Percentiles rank a stretch among this genome's conserved stretches.
phyloP scores from a whole-genome alignment of 2,329 filamentous ascomycete genomes.

The Metarhizium anisopliae region DNA sequence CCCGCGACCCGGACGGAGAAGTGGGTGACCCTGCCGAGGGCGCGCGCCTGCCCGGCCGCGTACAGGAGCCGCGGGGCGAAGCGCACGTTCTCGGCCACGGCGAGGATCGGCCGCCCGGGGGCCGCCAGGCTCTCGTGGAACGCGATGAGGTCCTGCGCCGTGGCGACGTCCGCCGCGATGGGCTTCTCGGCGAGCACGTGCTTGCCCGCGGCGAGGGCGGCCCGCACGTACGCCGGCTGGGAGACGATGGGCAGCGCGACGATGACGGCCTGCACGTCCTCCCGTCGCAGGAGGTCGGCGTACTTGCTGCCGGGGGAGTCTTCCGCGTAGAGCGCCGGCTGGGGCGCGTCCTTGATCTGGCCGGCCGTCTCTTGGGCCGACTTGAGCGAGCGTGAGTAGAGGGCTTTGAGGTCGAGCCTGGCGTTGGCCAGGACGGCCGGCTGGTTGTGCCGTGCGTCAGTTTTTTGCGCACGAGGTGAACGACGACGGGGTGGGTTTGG shows the following conservation, averaged over 20 bases:
- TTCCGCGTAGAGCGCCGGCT: conserved; percentile 47
- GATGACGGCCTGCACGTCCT: conserved; percentile 47
- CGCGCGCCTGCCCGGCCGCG: conserved; percentile 33
- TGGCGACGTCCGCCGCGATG: conserved; percentile 48
- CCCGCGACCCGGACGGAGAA: conserved; percentile 35
- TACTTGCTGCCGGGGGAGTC: conserved; percentile 38
- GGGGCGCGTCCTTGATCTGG: conserved; percentile 20
- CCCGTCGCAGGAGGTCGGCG: conserved; percentile 41
- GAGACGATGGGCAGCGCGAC: conserved; percentile 53
- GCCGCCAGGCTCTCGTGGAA: conserved; percentile 14
- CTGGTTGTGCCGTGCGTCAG: background rate
- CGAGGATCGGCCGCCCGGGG: conserved; percentile 30
- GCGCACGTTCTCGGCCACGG: conserved; percentile 65
- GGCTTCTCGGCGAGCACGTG: conserved; percentile 65
- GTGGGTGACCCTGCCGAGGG: conserved; percentile 19
- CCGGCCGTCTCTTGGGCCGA: conserved; percentile 41
- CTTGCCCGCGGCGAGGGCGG: conserved; percentile 55
- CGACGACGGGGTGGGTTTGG: too few species aligned
- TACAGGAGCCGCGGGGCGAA: conserved; percentile 48
- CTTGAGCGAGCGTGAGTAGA: conserved; percentile 54
- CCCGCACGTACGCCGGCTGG: conserved; percentile 50
- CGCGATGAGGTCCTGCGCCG: conserved; percentile 30
- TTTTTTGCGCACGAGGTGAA: too few species aligned
- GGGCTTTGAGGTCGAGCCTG: conserved; percentile 47
- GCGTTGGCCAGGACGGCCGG: conserved; percentile 11